Evolutionary conservation across 2,329 filamentous ascomycete species (phyloP), one percentile per base, ranked within the genome.

Genomic region (Phyllosticta ampelicida): DNA sequence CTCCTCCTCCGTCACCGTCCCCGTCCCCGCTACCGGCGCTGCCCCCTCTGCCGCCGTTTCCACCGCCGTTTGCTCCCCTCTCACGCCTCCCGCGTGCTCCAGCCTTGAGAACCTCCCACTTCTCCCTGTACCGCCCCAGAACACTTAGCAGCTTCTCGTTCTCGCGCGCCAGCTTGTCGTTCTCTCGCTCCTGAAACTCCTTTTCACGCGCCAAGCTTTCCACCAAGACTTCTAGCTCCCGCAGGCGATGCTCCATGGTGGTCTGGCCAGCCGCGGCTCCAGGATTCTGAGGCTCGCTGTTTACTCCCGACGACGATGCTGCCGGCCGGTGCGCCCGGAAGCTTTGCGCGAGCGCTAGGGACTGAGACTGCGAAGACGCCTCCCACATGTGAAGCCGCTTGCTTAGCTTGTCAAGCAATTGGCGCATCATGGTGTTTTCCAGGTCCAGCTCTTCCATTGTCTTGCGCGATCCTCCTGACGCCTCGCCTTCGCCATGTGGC

Each of bases 321-420:
- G 55, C 51, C 29, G 52, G 53, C 48, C 64, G 61, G 36, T 69
- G 64, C 10, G 60, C 77, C 74, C 63, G 78, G 75, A 65, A 84
- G 64, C 89, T 95, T 70, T 96, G 90, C 13, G 91, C 89, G 30
- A 97, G 80, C 2, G 90, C 89, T 73, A 91, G 82, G 56, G 87
- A 89, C 44, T 87, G 91, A 62, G 86, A 90, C 73, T 97, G 94
- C 0, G 90, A 90, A 65, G 89, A 91, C 48, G 90, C 86, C 72
- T 99, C 92, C 74, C 96, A 99, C 62, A 90, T 87, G 66, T 94
- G 88, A n/a, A 99, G 80, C 0, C 92, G 84, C 65, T 87, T 89
- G 62, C 87, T 89, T 36, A 96, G 81, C 54, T 89, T 90, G 71
- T 97, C 91, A 9, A 95, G 83, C 65, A 90, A 85, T 59, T 87